Conservation (phyloP, 495 filamentous ascomycete genomes). For the Penicillium desertorum region DNA sequence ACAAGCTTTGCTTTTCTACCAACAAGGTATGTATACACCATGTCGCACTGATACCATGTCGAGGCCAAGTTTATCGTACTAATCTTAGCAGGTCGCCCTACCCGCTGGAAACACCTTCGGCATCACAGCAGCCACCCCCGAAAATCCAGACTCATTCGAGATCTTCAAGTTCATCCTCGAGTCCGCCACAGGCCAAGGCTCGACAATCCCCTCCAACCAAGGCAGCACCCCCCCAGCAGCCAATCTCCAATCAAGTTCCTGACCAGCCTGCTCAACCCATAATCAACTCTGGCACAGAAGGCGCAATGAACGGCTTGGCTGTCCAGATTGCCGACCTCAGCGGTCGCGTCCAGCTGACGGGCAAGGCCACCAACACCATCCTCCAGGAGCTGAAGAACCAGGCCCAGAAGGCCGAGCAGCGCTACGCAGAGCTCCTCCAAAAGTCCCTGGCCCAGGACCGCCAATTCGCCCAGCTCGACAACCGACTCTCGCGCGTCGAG, state of each 20-base stretch:
- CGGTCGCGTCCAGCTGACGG: conserved; percentile 73
- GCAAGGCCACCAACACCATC: conserved; percentile 68
- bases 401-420: conserved; percentile 52
- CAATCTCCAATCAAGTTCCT: conserved; percentile 35
- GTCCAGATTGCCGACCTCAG: conserved; percentile 78
- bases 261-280: conserved; percentile 3
- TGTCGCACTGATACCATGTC: not conserved
- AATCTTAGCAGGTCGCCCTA: conserved; percentile 56
- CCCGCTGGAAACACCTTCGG: conserved; percentile 84
- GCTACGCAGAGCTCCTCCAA: conserved; percentile 57
- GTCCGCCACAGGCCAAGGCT: conserved; percentile 40
- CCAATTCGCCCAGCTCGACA: conserved; percentile 35
- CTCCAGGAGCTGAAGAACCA: conserved; percentile 58
- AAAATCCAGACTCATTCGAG: conserved; percentile 93
- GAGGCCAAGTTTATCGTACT: not conserved
- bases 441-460: conserved; percentile 44
- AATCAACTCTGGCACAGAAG: conserved; percentile 48
- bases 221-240: conserved; percentile 33
- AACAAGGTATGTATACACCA: conserved; percentile 54
- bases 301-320: conserved; percentile 33
- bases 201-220: conserved; percentile 33
- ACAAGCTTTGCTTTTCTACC: conserved; percentile 78
- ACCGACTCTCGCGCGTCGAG: conserved; percentile 59
- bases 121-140: conserved; percentile 81
- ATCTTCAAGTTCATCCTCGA: conserved; percentile 80